Percentiles rank a stretch among this genome's conserved stretches.
phyloP scores from a whole-genome alignment of 2,329 filamentous ascomycete species.

The Sarocladium kiliense region DNA sequence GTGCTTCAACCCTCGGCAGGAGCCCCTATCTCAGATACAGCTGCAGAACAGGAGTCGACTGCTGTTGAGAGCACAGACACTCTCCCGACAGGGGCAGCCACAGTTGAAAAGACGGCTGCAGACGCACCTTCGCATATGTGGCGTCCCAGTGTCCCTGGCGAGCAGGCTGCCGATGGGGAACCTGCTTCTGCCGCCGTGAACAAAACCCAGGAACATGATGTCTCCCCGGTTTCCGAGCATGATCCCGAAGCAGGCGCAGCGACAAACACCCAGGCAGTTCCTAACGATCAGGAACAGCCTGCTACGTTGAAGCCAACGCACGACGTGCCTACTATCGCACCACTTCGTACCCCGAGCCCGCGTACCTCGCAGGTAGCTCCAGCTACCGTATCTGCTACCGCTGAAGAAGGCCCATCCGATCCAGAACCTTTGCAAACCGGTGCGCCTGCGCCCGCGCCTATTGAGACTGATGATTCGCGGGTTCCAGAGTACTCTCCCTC shows the following conservation, averaged over 20 bases:
- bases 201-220: slow-evolving; percentile 10
- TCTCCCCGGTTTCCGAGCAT: slow-evolving; percentile 16
- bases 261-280: neutral
- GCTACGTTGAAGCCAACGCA: neutral
- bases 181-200: too few relatives aligned
- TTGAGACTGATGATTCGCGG: slow-evolving; percentile 40
- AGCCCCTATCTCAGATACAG: neutral
- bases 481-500: slow-evolving; percentile 27
- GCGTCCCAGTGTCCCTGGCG: neutral
- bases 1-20: neutral
- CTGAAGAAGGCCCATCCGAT: neutral
- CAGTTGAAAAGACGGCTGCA: neutral
- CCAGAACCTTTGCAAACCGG: neutral
- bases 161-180: neutral
- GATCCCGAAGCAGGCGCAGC: slow-evolving; percentile 4
- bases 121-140: neutral
- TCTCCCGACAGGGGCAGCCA: neutral
- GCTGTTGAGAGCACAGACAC: neutral
- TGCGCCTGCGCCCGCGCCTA: slow-evolving; percentile 29
- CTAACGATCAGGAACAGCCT: neutral
- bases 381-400: neutral
- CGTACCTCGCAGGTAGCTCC: neutral
- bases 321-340: slow-evolving; percentile 21
- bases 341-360: slow-evolving; percentile 29
- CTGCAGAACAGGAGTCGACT: neutral